Evolutionary conservation across 176 grass and related monocot genomes (phyloP), one percentile per base, ranked within the genome.

Genomic region (Carex kokanica): DNA sequence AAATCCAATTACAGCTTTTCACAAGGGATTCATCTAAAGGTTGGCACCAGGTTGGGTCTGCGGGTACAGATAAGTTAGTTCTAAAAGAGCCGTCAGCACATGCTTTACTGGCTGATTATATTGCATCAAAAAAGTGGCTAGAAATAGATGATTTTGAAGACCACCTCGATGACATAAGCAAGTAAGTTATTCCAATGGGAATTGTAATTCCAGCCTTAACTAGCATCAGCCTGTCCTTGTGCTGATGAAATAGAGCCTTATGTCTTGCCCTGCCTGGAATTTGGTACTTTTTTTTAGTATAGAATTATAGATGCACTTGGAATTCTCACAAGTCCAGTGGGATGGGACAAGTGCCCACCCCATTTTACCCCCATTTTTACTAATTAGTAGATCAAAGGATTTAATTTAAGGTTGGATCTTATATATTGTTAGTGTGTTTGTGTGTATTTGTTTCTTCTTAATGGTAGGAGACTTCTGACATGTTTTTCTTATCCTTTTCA

Each of bases 121-220:
- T 93, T 86, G 74, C 86, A 15, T 91, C 91, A 16, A 87, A 95
- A 60, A 99, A 95, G 88, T 95, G 89, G 93, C 83, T 91, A 88
- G 61, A 93, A 88, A 82, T 93, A 86, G 85, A 89, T 68, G 96
- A 99, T 93, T 99, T 99, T 6, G 96, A 99, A 9, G 96, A 99
- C 63, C 96, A 99, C 85, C 91, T 99, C 21, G 88, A 95, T 92
- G 96, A 99, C 83, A 95, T 99, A 62, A 95, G 96, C 96, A 99
- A 90, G 96, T 99, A 90, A 86, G 93, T 77, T 75, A 32, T 51
- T 66, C 27, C 58, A 14, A 13, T 8, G 3, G 15, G 21, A 57
- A 43, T 2, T 49, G 31, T 13, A 70, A 27, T 23, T 71, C 77
- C 23, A 72, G 8, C 17, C 36, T 79, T 63, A 23, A 61, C 1